These are phyloP conservation scores for Solanum chilense DNA, from an alignment of 257 asterid species.

Conservation along the genomic window DNA sequence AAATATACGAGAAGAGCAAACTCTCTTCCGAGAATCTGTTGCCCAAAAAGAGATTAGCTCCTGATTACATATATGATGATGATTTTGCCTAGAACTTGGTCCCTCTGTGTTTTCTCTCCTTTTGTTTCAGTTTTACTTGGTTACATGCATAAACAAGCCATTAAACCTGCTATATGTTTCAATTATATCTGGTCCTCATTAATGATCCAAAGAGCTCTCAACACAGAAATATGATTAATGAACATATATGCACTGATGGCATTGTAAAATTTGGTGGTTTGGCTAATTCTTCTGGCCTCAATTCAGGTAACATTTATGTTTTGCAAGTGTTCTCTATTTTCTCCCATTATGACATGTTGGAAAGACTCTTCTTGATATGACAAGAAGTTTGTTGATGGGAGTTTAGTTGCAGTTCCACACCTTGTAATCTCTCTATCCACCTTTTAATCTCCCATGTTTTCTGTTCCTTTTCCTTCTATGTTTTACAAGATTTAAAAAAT, in stretches of 20 bases:
- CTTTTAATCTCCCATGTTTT: no score
- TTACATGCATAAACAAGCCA: neutral
- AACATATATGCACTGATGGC: neutral
- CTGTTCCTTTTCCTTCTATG: no score
- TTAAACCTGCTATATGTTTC: neutral
- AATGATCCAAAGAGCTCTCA: neutral
- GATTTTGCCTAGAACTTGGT: slow-evolving; percentile 44
- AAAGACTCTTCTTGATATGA: neutral
- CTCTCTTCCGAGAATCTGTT: slow-evolving; percentile 21
- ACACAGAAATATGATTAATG: neutral
- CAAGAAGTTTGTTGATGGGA: neutral
- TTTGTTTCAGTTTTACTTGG: neutral
- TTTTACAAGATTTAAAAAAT: no score
- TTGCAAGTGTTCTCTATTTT: neutral
- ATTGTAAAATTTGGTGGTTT: neutral
- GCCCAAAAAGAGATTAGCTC: slow-evolving; percentile 35
- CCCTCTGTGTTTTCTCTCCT: no score
- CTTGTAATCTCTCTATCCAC: neutral
- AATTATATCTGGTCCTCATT: neutral
- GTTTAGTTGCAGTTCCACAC: neutral
- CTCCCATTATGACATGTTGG: neutral
- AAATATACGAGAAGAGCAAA: slow-evolving; percentile 12
- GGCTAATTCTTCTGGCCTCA: neutral
- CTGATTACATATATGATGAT: slow-evolving; percentile 32
- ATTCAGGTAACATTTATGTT: neutral